Percentiles rank a stretch among this genome's conserved stretches.
Evolutionary conservation across 306 rosid genomes (phyloP).

Genomic region (Citrullus amarus): DNA sequence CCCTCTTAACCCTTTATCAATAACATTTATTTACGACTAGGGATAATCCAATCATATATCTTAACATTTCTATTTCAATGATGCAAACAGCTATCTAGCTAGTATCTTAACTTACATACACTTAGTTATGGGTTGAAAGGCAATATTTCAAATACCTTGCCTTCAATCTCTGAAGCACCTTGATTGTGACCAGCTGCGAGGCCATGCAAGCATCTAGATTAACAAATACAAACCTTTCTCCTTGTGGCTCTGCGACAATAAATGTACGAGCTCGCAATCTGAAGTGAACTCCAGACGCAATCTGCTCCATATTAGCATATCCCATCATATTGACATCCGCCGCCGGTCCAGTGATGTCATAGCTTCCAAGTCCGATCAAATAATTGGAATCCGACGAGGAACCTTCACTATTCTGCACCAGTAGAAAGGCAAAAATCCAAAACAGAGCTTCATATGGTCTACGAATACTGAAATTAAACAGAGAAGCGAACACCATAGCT

Average conservation of each 20-base stretch:
- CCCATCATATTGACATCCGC: conserved; percentile 98
- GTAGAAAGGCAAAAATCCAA: conserved; percentile 10
- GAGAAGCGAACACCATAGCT: conserved; percentile 20
- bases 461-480: neutral
- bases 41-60: no score
- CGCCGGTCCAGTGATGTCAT: conserved; percentile 93
- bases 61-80: neutral
- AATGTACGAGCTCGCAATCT: conserved; percentile 76
- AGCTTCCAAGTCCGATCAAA: conserved; percentile 79
- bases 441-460: conserved; percentile 12
- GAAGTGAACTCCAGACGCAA: conserved; percentile 68
- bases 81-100: neutral
- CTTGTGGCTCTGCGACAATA: conserved; percentile 57
- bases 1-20: no score
- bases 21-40: no score
- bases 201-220: conserved; percentile 97
- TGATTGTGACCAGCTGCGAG: conserved; percentile 64
- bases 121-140: neutral
- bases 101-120: neutral
- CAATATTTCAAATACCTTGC: conserved; percentile 44
- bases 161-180: conserved; percentile 66
- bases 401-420: conserved; percentile 3
- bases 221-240: conserved; percentile 70
- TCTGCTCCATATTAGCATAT: conserved; percentile 61
- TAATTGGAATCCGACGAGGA: conserved; percentile 38